Evolutionary conservation across 2,329 filamentous ascomycete genomes (phyloP), one percentile per base, ranked within the genome.

Genomic region (Neonectria sp.): DNA sequence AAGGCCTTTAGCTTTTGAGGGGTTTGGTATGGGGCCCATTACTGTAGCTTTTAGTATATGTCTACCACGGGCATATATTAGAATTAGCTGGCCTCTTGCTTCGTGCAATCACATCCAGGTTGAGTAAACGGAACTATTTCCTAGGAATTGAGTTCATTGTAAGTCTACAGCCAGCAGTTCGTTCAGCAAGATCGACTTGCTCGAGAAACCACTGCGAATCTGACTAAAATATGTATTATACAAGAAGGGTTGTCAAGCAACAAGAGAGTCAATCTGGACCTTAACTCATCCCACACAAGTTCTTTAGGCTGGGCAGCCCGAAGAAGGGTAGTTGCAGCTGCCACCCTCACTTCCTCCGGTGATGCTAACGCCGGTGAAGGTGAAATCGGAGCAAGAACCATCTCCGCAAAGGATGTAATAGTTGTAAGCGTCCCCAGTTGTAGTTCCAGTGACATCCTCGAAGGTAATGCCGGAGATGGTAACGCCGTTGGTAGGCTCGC

Each of bases 371-470:
- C 78, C 81, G 21, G 73, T 79, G 83, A 84, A 88, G 17, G 81
- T 85, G 83, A 86, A 89, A 75, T 82, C 78, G 37, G 80, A 79
- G 15, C 84, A 85, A 48, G 77, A 77, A 13, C 53, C 66, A 11
- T 62, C 58, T 8, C 82, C 87, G 68, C 87, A 89, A 17, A 88
- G 82, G 65, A 89, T 84, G 71, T 86, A 86, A 68, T 87, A 77
- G 61, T 84, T 76, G 86, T 84, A 27, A 77, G 79, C 29, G 2
- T 13, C 15, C 2, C 55, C 55, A 6, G 37, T 55, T 2, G 58
- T 55, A 1, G 66, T 66, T 0, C 85, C 85, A 3, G 73, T 80
- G 60, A 86, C 78, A 45, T 79, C 71, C n/a, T 77, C 70, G 40
- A 86, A 72, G 3, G 78, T 81, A 7, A 87, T 70, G 15, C 78